These are phyloP conservation scores for Thraustotheca clavata DNA, from an alignment of 352 stramenopile genomes.

Conservation along the genomic window DNA sequence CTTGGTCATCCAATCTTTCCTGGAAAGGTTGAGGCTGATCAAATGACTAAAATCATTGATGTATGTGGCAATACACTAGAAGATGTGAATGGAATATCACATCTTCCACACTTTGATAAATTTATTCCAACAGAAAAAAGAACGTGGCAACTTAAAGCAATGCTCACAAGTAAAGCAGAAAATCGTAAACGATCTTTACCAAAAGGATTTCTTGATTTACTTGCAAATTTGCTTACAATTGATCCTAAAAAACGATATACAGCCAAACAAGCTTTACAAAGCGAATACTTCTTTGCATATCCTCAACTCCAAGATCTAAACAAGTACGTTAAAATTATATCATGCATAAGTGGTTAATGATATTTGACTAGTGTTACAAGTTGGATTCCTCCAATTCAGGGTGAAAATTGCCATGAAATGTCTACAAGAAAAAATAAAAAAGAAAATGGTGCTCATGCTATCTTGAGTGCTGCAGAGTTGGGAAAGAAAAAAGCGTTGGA, in stretches of 20 bases:
- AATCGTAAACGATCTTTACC: slow-evolving; percentile 70
- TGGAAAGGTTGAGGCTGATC: slow-evolving; percentile 79
- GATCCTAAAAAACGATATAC: slow-evolving; percentile 92
- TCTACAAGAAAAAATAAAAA: slow-evolving; percentile 15
- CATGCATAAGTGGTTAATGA: neutral
- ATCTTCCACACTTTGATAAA: slow-evolving; percentile 66
- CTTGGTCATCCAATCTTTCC: slow-evolving; percentile 80
- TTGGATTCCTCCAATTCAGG: neutral
- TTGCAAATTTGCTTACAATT: slow-evolving; percentile 91
- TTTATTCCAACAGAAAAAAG: slow-evolving; percentile 76
- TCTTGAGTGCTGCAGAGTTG: neutral
- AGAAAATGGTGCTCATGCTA: slow-evolving; percentile 12
- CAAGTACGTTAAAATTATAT: neutral
- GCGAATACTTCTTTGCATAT: slow-evolving; percentile 89
- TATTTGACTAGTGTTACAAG: neutral
- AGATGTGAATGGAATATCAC: slow-evolving; percentile 79
- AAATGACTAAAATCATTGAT: slow-evolving; percentile 85
- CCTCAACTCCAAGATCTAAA: slow-evolving; percentile 26
- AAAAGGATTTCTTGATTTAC: slow-evolving; percentile 85
- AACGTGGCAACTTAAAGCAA: slow-evolving; percentile 50
- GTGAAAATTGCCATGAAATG: slow-evolving; percentile 19
- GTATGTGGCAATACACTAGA: slow-evolving; percentile 75
- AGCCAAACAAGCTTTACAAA: slow-evolving; percentile 85
- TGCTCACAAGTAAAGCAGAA: slow-evolving; percentile 59
- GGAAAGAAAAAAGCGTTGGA: slow-evolving; percentile 10